phyloP scores from a whole-genome alignment of 176 grass and related monocot species.

The Tillandsia leiboldiana region DNA sequence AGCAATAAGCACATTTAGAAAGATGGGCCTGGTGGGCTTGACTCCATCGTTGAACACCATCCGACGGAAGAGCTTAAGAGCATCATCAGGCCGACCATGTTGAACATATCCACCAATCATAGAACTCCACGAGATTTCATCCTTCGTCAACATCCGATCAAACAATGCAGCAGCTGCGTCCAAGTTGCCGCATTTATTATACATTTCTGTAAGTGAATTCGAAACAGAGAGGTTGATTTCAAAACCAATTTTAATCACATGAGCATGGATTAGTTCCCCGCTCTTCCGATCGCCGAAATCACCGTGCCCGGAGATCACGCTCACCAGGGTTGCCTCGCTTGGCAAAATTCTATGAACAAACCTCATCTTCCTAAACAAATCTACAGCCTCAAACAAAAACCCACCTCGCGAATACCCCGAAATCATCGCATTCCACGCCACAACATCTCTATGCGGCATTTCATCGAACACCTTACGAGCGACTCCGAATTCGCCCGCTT shows the following conservation, averaged over 20 bases:
- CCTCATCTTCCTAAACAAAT: constrained; percentile 35
- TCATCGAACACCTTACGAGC: constrained; percentile 48
- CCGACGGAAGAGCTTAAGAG: constrained; percentile 42
- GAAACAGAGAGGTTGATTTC: constrained; percentile 21
- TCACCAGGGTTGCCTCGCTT: constrained; percentile 42
- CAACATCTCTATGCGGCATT: constrained; percentile 37
- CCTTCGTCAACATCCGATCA: constrained; percentile 36
- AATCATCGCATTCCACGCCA: constrained; percentile 48
- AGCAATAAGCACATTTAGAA: constrained; percentile 52
- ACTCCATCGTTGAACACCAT: constrained; percentile 19
- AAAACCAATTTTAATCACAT: constrained; percentile 37
- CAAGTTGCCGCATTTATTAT: constrained; percentile 31
- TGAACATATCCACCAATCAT: constrained; percentile 51
- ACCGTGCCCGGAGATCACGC: constrained; percentile 36
- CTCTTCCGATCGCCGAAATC: constrained; percentile 9
- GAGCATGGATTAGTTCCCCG: constrained; percentile 19
- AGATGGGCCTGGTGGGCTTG: constrained; percentile 33
- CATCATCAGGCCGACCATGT: constrained; percentile 23
- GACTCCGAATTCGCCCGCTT: constrained; percentile 20
- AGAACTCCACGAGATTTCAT: constrained; percentile 57
- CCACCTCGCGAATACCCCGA: constrained; percentile 31
- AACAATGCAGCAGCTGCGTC: constrained; percentile 33
- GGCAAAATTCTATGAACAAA: constrained; percentile 4
- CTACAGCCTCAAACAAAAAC: constrained; percentile 20
- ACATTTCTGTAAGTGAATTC: constrained; percentile 56